Evolutionary conservation across 441 rosid genomes (phyloP).

Genomic region (Erysimum pusillum): DNA sequence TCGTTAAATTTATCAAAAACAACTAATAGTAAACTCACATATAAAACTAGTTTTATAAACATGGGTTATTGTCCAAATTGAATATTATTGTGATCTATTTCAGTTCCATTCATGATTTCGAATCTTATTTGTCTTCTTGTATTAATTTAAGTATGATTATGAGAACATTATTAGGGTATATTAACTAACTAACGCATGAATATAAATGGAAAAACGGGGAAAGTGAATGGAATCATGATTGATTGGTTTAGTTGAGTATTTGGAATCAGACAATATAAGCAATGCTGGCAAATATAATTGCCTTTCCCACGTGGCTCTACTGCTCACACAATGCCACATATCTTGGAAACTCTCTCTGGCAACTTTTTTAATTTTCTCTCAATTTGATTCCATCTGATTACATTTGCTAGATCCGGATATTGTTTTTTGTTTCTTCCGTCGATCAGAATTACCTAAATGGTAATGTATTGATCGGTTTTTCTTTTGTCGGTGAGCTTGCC

Average conservation of each 20-base stretch:
- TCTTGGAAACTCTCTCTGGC: constrained; percentile 31
- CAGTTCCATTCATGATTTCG: neutral
- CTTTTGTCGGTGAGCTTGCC: neutral
- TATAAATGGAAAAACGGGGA: neutral
- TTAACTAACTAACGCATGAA: constrained; percentile 2
- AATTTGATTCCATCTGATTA: neutral
- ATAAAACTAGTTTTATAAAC: constrained; percentile 3
- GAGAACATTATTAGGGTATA: constrained; percentile 10
- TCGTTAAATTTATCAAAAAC: neutral
- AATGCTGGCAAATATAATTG: constrained; percentile 7
- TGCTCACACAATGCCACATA: constrained; percentile 5
- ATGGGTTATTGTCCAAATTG: constrained; percentile 12
- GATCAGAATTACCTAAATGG: constrained; percentile 1
- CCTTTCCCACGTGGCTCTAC: constrained; percentile 17
- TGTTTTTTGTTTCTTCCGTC: neutral
- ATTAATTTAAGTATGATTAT: constrained; percentile 15
- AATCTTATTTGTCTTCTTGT: neutral
- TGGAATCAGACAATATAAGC: constrained; percentile 13
- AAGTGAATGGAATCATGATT: constrained; percentile 2
- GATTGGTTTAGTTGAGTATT: constrained; percentile 8
- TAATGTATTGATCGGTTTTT: constrained; percentile 5
- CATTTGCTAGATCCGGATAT: neutral
- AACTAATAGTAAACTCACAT: neutral
- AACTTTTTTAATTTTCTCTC: neutral
- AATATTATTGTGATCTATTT: constrained; percentile 9